Base-by-base conservation (phyloP, 2,329 filamentous ascomycete species). In the Fusarium devonianum region DNA sequence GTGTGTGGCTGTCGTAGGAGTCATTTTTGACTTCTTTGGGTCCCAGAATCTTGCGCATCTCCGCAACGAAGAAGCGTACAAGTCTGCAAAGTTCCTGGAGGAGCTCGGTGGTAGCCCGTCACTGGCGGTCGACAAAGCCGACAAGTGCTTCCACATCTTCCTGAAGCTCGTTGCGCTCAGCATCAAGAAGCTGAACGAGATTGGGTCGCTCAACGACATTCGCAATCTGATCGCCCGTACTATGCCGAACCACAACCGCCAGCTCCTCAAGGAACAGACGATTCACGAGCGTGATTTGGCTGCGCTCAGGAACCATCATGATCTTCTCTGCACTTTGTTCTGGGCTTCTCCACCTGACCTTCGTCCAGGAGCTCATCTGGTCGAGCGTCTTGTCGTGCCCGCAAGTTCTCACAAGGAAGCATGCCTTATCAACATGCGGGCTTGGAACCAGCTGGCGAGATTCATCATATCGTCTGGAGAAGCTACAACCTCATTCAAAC, bases 21-120 rank as follows among this genome's bases (percentile, higher is more conserved):
- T 78, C 2, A 78, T 88, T 3, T 88, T 88, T 54, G 85, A 88
- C 67, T 88, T 87, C 63, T 88, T 88, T 58, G 84, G 83, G 8
- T 79, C 79, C 2, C 82, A 84, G 54, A 78, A 81, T 34, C 75
- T 88, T 9, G 78, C 78, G 3, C 82, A 88, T 66, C 66, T 89
- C 30, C 79, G 83, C 26, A 87, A 88, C 49, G 86, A 88, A 64
- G 82, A 86, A 62, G 81, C 78, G 2, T 81, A 81, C 58, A 75
- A 75, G 44, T 88, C 85, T 4, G 83, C 85, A 0, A 71, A 69
- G 3, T 88, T 88, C 41, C 71, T 88, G 0, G 82, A 86, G 36
- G 72, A 82, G 13, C 76, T 88, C 2, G 73, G 68, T 18, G 61
- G 58, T 7, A 67, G 63, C 2, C 78, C 81, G 2, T 77, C 72